These are phyloP conservation scores for Polychaeton citri DNA, from an alignment of 2,329 filamentous ascomycete genomes.

Conservation along the genomic window DNA sequence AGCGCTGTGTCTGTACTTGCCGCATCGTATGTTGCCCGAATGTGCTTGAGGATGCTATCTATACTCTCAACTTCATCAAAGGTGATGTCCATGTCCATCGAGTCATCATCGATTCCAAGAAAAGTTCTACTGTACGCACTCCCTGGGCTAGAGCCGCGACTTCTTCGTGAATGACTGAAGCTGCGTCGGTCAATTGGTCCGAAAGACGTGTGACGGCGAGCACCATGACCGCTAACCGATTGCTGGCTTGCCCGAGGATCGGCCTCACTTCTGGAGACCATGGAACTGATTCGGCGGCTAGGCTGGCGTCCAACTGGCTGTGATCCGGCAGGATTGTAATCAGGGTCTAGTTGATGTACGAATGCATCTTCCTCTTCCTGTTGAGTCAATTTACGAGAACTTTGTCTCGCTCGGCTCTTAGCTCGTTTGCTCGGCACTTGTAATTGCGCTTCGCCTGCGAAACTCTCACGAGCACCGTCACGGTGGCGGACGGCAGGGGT, in stretches of 20 bases:
- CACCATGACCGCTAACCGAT: constrained; percentile 29
- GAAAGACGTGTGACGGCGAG: constrained; percentile 58
- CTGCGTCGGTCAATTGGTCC: constrained; percentile 55
- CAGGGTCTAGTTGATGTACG: constrained; percentile 36
- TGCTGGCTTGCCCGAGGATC: constrained; percentile 29
- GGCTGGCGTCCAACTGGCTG: constrained; percentile 29
- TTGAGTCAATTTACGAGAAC: constrained; percentile 14
- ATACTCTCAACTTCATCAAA: constrained; percentile 14
- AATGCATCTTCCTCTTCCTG: constrained; percentile 32
- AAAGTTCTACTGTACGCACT: constrained; percentile 22
- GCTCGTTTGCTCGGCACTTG: constrained; percentile 9
- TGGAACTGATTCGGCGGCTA: constrained; percentile 77
- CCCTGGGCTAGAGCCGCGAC: constrained; percentile 45
- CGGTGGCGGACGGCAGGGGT: constrained; percentile 56
- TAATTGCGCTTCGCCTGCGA: constrained; percentile 41
- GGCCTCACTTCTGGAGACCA: constrained; percentile 71
- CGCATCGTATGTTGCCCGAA: constrained; percentile 17
- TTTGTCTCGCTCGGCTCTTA: constrained; percentile 3
- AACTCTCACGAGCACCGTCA: constrained; percentile 60
- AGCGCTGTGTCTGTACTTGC: constrained; percentile 18
- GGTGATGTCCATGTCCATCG: constrained; percentile 21
- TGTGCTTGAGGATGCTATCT: constrained; percentile 15
- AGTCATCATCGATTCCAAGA: constrained; percentile 19
- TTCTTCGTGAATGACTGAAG: constrained; percentile 31
- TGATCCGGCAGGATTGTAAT: constrained; percentile 28